These are phyloP conservation scores for Shiraia sp. DNA, from an alignment of 2,329 filamentous ascomycete species.

Conservation along the genomic window DNA sequence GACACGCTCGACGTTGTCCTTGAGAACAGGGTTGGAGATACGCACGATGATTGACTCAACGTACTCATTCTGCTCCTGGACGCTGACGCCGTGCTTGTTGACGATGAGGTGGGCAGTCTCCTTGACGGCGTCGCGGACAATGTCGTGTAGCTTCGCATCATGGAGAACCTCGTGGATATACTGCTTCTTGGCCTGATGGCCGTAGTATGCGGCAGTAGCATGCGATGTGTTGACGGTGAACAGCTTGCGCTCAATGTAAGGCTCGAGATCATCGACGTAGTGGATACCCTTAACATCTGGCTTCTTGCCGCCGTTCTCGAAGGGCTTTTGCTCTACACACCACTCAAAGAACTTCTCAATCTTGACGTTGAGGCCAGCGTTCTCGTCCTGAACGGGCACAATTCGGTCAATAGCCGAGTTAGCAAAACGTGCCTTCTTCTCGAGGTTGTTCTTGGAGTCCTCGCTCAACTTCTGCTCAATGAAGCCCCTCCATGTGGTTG, in stretches of 20 bases:
- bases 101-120: slow-evolving; percentile 89
- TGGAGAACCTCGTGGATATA: slow-evolving; percentile 88
- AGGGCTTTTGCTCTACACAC: slow-evolving; percentile 90
- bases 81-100: slow-evolving; percentile 79
- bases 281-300: slow-evolving; percentile 86
- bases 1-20: slow-evolving; percentile 93
- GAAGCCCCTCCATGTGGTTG: slow-evolving; percentile 79
- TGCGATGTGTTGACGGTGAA: slow-evolving; percentile 99
- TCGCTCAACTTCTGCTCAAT: slow-evolving; percentile 76
- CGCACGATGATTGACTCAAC: slow-evolving; percentile 89
- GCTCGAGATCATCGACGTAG: slow-evolving; percentile 87
- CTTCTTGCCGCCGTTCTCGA: slow-evolving; percentile 66
- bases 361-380: slow-evolving; percentile 84
- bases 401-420: slow-evolving; percentile 99
- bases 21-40: slow-evolving; percentile 90
- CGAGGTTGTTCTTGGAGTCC: slow-evolving; percentile 68
- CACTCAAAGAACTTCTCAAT: slow-evolving; percentile 99
- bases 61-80: slow-evolving; percentile 79
- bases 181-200: slow-evolving; percentile 80
- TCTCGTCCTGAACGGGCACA: slow-evolving; percentile 82
- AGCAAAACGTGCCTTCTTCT: slow-evolving; percentile 81
- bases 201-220: slow-evolving; percentile 94
- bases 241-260: slow-evolving; percentile 98
- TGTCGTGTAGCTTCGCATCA: slow-evolving; percentile 76
- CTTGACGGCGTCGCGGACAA: slow-evolving; percentile 77